phyloP scores from a whole-genome alignment of 257 asterid species.

The Solanum chmielewskii region DNA sequence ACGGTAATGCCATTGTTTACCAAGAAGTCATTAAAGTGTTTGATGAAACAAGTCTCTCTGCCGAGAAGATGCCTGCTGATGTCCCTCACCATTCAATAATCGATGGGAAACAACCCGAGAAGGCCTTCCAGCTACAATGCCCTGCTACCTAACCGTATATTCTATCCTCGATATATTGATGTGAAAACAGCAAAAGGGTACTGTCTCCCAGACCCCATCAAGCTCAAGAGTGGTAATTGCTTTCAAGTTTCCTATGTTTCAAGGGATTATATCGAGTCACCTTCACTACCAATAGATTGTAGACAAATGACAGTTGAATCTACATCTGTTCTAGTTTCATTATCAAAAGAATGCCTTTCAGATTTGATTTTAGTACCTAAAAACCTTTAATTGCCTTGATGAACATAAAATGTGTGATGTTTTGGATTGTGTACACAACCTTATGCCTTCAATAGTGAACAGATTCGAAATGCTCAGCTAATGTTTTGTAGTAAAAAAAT shows the following conservation, averaged over 20 bases:
- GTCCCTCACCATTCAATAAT: constrained; percentile 65
- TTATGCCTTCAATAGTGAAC: neutral
- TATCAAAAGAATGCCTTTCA: neutral
- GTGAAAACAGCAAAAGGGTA: neutral
- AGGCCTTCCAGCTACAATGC: constrained; percentile 41
- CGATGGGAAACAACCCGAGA: constrained; percentile 46
- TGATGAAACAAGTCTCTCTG: constrained; percentile 40
- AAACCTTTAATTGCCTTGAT: neutral
- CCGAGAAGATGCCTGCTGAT: constrained; percentile 47
- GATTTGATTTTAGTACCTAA: neutral
- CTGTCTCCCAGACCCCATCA: neutral
- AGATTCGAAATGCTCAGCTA: neutral
- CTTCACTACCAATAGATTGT: neutral
- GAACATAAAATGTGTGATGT: neutral
- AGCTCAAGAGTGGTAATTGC: neutral
- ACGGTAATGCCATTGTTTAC: constrained; percentile 61
- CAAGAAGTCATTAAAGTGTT: constrained; percentile 45
- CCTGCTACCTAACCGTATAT: constrained; percentile 8
- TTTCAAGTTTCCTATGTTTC: neutral
- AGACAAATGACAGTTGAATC: neutral
- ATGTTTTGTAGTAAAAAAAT: neutral
- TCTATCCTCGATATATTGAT: neutral
- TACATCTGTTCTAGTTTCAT: neutral
- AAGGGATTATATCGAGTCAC: neutral
- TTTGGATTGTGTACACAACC: neutral